phyloP scores from a whole-genome alignment of 768 basidiomycete species.

The Terana coerulea region DNA sequence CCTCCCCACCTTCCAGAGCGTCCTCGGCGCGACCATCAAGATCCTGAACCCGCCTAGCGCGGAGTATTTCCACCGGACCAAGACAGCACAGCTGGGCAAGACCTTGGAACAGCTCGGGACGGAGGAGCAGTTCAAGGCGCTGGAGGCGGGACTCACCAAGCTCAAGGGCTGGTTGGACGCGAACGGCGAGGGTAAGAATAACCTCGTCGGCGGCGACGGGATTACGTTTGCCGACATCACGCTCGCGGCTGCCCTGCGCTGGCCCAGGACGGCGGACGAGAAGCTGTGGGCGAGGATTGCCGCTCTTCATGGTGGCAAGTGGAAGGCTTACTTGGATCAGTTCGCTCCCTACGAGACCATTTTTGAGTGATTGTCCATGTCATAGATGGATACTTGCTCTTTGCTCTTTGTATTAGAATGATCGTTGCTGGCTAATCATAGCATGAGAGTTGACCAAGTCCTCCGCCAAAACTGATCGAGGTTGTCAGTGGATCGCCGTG shows the following conservation, averaged over 20 bases:
- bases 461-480: too few relatives aligned
- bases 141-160: conserved; percentile 30
- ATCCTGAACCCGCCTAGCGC: conserved; percentile 22
- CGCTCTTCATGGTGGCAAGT: conserved; percentile 37
- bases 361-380: background rate
- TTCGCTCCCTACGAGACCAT: background rate
- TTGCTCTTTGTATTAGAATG: too few relatives aligned
- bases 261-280: conserved; percentile 32
- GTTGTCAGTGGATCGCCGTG: too few relatives aligned
- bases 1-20: background rate
- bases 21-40: conserved; percentile 1
- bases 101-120: conserved; percentile 32
- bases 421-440: too few relatives aligned
- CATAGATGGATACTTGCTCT: too few relatives aligned
- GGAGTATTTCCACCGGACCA: conserved; percentile 34
- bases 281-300: conserved; percentile 37
- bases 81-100: conserved; percentile 30
- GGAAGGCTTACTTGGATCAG: conserved; percentile 13
- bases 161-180: conserved; percentile 13
- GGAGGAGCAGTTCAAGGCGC: conserved; percentile 34
- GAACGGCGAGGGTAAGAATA: conserved; percentile 5
- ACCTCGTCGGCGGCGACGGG: conserved; percentile 32
- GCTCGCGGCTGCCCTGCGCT: conserved; percentile 29
- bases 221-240: conserved; percentile 40
- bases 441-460: too few relatives aligned